Conservation (phyloP, 768 basidiomycete species). For the Ramaria rubella region DNA sequence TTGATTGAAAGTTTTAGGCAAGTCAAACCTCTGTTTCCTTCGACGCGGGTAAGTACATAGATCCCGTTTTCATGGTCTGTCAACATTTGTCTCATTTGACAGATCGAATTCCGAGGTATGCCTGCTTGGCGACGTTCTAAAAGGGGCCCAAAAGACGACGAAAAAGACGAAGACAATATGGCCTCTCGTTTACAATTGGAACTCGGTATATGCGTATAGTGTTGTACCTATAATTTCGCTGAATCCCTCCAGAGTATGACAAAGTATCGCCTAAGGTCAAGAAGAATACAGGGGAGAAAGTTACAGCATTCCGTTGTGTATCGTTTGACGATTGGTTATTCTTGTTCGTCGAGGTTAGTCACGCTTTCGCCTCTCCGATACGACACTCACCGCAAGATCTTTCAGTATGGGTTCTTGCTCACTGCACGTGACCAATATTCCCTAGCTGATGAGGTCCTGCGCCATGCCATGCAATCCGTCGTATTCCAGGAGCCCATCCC, state of each 20-base stretch:
- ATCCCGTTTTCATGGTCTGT: background rate
- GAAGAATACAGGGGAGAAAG: constrained; percentile 36
- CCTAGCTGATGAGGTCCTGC: constrained; percentile 65
- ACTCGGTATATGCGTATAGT: constrained; percentile 40
- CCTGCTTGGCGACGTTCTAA: constrained; percentile 35
- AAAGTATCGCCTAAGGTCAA: constrained; percentile 43
- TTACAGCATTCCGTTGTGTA: constrained; percentile 74
- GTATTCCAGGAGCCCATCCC: constrained; percentile 56
- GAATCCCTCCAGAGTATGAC: constrained; percentile 45
- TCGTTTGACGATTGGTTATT: constrained; percentile 80
- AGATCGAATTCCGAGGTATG: constrained; percentile 53
- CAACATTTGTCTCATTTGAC: constrained; percentile 6
- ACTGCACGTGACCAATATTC: constrained; percentile 58
- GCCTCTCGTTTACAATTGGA: constrained; percentile 70
- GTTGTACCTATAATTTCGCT: background rate
- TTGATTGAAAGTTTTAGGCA: constrained; percentile 86
- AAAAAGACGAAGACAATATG: constrained; percentile 66
- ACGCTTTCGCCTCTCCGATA: background rate
- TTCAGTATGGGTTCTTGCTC: constrained; percentile 68
- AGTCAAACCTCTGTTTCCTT: constrained; percentile 76
- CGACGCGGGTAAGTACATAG: constrained; percentile 52
- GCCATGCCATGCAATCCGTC: constrained; percentile 69
- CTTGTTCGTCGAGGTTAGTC: constrained; percentile 74
- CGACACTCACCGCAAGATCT: constrained; percentile 7
- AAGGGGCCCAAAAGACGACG: constrained; percentile 28